Evolutionary conservation across 1,139 yeast species (phyloP).

Genomic region (Sugiyamaella pinicola): DNA sequence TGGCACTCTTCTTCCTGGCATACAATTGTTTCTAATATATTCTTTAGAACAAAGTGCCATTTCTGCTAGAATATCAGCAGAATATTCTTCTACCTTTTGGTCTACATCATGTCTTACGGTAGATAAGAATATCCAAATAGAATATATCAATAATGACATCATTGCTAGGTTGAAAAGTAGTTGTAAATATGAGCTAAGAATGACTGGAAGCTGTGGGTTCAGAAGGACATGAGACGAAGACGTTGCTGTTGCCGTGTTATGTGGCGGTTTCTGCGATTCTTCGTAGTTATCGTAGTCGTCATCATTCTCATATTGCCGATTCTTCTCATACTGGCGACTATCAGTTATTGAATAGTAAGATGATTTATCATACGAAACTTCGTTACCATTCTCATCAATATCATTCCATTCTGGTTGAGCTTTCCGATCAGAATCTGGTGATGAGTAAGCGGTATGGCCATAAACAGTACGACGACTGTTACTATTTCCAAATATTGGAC

Average conservation of each 20-base stretch:
- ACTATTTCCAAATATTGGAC: background rate
- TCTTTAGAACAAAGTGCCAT: constrained; percentile 71
- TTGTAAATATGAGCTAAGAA: constrained; percentile 72
- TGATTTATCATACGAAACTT: background rate
- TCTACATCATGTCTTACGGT: constrained; percentile 73
- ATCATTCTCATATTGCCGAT: too few relatives aligned
- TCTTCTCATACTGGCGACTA: background rate
- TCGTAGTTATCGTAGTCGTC: too few relatives aligned
- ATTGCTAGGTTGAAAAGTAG: constrained; percentile 64
- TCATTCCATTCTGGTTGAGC: constrained; percentile 9
- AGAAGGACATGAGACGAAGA: constrained; percentile 29
- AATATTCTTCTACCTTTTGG: constrained; percentile 64
- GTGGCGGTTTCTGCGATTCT: background rate
- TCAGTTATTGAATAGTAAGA: constrained; percentile 1
- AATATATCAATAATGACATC: constrained; percentile 55
- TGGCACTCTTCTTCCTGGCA: constrained; percentile 56
- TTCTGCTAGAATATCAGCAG: constrained; percentile 62
- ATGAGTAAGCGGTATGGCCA: background rate
- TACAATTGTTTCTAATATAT: constrained; percentile 72
- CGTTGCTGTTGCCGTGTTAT: background rate
- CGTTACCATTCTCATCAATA: constrained; percentile 13
- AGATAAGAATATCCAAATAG: constrained; percentile 56
- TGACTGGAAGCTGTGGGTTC: constrained; percentile 65
- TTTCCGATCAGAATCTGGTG: background rate
- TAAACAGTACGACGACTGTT: background rate